These are phyloP conservation scores for Cyanidiococcus yangmingshanensis DNA, from an alignment of 23 red algal genomes.

Conservation along the genomic window DNA sequence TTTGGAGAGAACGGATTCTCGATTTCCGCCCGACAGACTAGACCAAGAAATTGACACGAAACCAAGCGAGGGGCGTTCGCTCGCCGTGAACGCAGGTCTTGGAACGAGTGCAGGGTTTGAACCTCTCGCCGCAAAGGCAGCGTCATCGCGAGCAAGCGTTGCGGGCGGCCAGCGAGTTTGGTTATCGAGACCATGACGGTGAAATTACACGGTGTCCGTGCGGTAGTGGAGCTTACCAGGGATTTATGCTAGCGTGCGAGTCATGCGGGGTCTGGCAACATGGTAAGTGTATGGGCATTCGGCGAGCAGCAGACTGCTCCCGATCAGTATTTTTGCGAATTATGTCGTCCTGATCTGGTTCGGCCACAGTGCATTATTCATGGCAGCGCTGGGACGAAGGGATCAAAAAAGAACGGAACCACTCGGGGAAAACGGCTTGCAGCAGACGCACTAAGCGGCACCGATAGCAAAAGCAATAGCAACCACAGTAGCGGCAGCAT, in stretches of 20 bases:
- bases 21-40: no score
- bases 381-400: neutral
- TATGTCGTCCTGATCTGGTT: constrained; percentile 87
- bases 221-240: constrained; percentile 54
- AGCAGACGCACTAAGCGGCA: neutral
- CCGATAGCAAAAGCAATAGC: neutral
- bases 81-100: no score
- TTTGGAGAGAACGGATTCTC: no score
- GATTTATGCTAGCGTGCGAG: constrained; percentile 88
- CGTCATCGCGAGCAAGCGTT: neutral
- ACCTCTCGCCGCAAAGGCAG: neutral
- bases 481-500: neutral
- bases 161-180: neutral
- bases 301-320: constrained; percentile 43
- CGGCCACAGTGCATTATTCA: constrained; percentile 49
- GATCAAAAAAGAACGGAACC: neutral
- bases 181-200: constrained; percentile 24
- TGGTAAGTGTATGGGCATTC: constrained; percentile 81
- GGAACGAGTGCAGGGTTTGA: neutral
- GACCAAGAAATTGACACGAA: no score
- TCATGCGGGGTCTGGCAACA: constrained; percentile 95
- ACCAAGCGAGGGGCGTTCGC: no score
- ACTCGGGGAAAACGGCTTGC: neutral
- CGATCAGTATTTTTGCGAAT: constrained; percentile 63
- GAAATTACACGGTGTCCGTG: constrained; percentile 83